phyloP scores from a whole-genome alignment of 108 stramenopile species.

The Aurantiochytrium sp. region DNA sequence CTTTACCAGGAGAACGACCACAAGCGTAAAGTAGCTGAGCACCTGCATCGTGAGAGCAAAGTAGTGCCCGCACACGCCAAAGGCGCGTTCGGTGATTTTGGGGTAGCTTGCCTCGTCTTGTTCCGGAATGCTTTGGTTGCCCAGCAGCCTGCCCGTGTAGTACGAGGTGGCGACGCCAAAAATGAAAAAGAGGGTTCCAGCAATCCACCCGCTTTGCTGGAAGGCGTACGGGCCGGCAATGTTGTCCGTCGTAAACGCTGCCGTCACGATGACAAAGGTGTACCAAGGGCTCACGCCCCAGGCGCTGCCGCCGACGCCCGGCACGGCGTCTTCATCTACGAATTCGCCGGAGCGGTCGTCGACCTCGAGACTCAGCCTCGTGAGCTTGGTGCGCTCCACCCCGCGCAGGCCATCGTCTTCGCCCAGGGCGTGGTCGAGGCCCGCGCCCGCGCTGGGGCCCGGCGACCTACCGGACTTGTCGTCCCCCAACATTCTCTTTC shows the following conservation, averaged over 20 bases:
- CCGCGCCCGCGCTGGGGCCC: too few relatives aligned
- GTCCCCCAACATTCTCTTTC: too few relatives aligned
- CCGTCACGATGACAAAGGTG: neutral
- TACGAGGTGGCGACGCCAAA: neutral
- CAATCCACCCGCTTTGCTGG: neutral
- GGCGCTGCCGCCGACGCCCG: neutral
- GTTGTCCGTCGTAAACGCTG: neutral
- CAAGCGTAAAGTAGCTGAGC: neutral
- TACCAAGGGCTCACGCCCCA: neutral
- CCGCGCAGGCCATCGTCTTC: too few relatives aligned
- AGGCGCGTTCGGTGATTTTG: neutral
- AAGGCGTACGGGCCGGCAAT: neutral
- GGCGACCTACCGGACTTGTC: too few relatives aligned
- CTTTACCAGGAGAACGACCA: neutral
- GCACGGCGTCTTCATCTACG: neutral
- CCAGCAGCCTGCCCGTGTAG: neutral
- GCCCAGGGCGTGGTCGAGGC: too few relatives aligned
- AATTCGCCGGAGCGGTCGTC: neutral
- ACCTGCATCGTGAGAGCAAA: neutral
- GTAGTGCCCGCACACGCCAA: neutral
- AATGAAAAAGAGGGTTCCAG: neutral
- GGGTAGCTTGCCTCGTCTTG: neutral
- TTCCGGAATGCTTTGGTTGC: neutral
- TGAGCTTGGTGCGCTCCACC: neutral
- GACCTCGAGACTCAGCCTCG: neutral